phyloP scores from a whole-genome alignment of 2,329 filamentous ascomycete species.

The Penicillium oxalicum region DNA sequence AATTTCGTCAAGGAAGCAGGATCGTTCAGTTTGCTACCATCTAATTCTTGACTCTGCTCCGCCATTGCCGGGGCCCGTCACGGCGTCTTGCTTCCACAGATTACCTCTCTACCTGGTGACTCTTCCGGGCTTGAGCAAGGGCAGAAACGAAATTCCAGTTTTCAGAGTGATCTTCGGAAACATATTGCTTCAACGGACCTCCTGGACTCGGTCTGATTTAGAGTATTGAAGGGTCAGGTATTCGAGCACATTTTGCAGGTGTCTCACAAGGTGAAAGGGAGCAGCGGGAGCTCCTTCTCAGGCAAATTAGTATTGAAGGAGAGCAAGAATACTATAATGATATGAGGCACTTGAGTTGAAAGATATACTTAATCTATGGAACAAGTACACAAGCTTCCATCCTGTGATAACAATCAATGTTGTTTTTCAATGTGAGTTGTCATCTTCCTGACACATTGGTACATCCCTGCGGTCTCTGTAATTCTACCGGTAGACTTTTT shows the following conservation, averaged over 20 bases:
- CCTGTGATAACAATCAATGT: not conserved
- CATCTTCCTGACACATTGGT: not conserved
- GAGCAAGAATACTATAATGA: not conserved
- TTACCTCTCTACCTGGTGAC: not conserved
- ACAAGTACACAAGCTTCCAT: not conserved
- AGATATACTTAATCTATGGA: no score
- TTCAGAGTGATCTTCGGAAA: not conserved
- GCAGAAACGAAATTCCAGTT: not conserved
- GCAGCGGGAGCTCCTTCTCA: slow-evolving; percentile 2
- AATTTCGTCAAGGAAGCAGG: slow-evolving; percentile 19
- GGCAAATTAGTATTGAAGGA: not conserved
- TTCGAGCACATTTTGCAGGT: not conserved
- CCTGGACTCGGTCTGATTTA: slow-evolving; percentile 13
- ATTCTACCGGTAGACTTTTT: not conserved
- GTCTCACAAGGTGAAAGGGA: not conserved
- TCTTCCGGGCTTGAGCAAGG: not conserved
- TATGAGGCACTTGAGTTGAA: not conserved
- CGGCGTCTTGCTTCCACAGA: not conserved
- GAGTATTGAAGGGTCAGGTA: no score
- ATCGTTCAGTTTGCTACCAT: slow-evolving; percentile 18
- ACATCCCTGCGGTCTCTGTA: not conserved
- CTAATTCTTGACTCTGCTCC: slow-evolving; percentile 3
- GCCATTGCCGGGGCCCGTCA: not conserved
- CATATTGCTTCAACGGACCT: not conserved
- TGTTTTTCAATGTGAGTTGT: slow-evolving; percentile 1